A percentile compares a stretch with the other conserved stretches of the same genome.
Conservation (phyloP, 2,329 filamentous ascomycete species). For the Colletotrichum spinosum region DNA sequence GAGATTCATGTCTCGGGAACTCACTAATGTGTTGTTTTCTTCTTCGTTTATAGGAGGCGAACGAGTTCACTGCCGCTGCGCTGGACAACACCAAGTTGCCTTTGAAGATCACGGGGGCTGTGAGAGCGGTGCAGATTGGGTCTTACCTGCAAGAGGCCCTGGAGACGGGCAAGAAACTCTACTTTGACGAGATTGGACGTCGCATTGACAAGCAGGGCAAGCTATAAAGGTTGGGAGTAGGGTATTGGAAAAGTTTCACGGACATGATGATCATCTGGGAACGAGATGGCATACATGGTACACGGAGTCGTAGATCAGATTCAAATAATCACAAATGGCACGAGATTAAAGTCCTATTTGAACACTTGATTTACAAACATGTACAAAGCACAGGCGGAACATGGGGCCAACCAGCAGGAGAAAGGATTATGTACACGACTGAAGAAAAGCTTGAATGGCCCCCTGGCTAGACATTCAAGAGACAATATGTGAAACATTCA, state of each 20-base stretch:
- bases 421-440: too few species aligned
- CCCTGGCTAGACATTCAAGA: neutral
- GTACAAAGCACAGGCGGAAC: too few species aligned
- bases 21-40: too few species aligned
- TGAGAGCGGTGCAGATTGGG: constrained; percentile 72
- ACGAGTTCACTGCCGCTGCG: constrained; percentile 71
- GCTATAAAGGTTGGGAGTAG: constrained; percentile 42
- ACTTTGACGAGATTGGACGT: constrained; percentile 65
- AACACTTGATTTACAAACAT: too few species aligned
- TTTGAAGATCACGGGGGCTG: constrained; percentile 67
- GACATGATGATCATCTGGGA: neutral
- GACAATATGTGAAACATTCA: neutral
- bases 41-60: constrained; percentile 56
- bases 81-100: constrained; percentile 67
- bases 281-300: neutral
- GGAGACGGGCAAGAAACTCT: constrained; percentile 66
- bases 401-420: too few species aligned
- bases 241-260: neutral
- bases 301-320: too few species aligned
- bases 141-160: constrained; percentile 69
- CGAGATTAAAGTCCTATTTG: too few species aligned
- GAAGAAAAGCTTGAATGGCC: too few species aligned
- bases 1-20: too few species aligned
- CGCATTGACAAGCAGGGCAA: constrained; percentile 53
- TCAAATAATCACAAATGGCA: too few species aligned